Base-by-base conservation (phyloP, 148 eudicot genomes). In the Chenopodium album region DNA sequence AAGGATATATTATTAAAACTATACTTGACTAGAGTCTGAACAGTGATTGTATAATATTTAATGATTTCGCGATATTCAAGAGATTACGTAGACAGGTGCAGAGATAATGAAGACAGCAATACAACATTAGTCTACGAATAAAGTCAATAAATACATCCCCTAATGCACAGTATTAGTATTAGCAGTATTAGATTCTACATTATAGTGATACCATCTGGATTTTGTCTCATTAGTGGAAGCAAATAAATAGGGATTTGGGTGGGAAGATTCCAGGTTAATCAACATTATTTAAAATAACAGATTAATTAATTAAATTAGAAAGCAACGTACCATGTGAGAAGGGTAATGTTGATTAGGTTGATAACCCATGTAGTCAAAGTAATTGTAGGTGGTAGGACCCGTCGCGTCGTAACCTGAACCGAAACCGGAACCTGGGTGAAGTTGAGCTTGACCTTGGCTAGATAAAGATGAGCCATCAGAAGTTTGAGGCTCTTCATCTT, bases 151-250 rank as follows among this genome's bases (percentile, higher is more conserved):
- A 83, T 78, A 68, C 82, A 79, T 71, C 75, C 73, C 69, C 85
- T 79, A 79, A 74, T 78, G 67, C 65, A n/a, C 68, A 44, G 29
- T 44, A 32, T 67, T 64, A 78, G 41, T 31, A 7, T 76, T n/a
- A 12, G 13, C 14, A 7, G 4, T 26, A 65, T 14, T 52, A 52
- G 56, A 52, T 41, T 41, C 44, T 41, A 41, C 31, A 65, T 65
- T 65, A n/a, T n/a, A n/a, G 7, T 65, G 26, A 52, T 71, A 73
- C 26, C 32, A 28, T 17, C 11, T 37, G 47, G 31, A 80, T 80
- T 73, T 79, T 87, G 94, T 89, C 89, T 84, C 88, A 84, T 56
- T 79, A 70, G 37, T 62, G 88, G 90, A 84, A 85, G 88, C 92
- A 89, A 54, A 82, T 81, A 81, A 83, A 71, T 87, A 29, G 76